Conservation (phyloP, 345 rosid species). For the Eutrema heterophyllum region DNA sequence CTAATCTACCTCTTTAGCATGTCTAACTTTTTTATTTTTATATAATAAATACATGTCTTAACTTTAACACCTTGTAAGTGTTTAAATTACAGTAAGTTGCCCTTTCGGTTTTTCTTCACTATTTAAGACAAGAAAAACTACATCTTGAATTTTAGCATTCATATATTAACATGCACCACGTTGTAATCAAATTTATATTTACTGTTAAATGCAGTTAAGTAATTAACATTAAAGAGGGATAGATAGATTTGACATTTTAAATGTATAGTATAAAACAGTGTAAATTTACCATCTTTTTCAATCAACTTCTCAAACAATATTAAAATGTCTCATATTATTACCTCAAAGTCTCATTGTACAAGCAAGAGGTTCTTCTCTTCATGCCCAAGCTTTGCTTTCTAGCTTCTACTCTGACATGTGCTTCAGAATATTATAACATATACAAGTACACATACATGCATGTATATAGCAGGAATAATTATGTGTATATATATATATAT, state of each 20-base stretch:
- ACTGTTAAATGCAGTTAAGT: not conserved
- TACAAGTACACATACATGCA: slow-evolving; percentile 30
- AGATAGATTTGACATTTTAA: not conserved
- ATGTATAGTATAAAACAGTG: not conserved
- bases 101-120: too few relatives aligned
- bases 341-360: slow-evolving; percentile 25
- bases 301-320: not conserved
- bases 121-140: too few relatives aligned
- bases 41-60: slow-evolving; percentile 19
- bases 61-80: slow-evolving; percentile 20
- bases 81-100: slow-evolving; percentile 10
- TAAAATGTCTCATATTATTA: not conserved
- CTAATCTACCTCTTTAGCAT: slow-evolving; percentile 30
- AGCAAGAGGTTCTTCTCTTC: slow-evolving; percentile 73
- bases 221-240: not conserved
- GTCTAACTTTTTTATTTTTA: not conserved
- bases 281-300: not conserved
- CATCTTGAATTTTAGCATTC: not conserved
- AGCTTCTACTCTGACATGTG: slow-evolving; percentile 39
- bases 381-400: slow-evolving; percentile 59
- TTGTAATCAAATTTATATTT: not conserved
- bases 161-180: not conserved
- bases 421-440: slow-evolving; percentile 31
- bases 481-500: not conserved
- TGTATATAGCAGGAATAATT: not conserved